phyloP scores from a whole-genome alignment of 106 monocot genomes.

The Allium sativum region DNA sequence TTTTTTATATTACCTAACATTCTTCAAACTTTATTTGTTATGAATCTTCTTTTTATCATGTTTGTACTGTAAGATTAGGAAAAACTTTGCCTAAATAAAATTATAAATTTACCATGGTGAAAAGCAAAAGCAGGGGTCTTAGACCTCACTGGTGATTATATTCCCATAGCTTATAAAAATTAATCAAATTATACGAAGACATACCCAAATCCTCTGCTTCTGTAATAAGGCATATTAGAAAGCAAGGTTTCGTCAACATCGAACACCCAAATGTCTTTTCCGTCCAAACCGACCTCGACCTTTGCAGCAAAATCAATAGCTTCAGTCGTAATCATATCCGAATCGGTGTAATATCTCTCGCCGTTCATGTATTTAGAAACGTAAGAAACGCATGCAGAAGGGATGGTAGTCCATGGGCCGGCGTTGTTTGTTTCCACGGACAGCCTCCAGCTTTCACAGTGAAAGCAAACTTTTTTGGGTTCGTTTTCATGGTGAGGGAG shows the following conservation, averaged over 20 bases:
- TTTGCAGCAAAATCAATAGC: background rate
- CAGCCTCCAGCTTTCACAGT: constrained; percentile 4
- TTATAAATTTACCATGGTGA: too few relatives aligned
- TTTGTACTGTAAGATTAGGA: too few relatives aligned
- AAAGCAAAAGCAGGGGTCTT: too few relatives aligned
- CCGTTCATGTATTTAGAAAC: constrained; percentile 1
- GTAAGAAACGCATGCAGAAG: background rate
- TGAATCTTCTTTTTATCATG: too few relatives aligned
- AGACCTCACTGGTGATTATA: too few relatives aligned
- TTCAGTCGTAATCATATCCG: background rate
- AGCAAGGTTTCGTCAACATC: constrained; percentile 13
- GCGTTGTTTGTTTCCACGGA: constrained; percentile 7
- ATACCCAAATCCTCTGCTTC: background rate
- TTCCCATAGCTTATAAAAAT: too few relatives aligned
- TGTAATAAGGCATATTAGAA: background rate
- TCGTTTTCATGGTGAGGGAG: too few relatives aligned
- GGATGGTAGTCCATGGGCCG: background rate
- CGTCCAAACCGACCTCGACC: background rate
- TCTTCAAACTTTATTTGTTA: too few relatives aligned
- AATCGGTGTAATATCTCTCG: background rate
- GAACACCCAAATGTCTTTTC: constrained; percentile 5
- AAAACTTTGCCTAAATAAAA: too few relatives aligned
- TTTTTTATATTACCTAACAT: too few relatives aligned
- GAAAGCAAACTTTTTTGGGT: too few relatives aligned
- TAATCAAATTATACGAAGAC: background rate